A percentile compares a stretch with the other conserved stretches of the same genome.
These are phyloP conservation scores for Cercospora beticola DNA, from an alignment of 2,329 filamentous ascomycete species.

Conservation along the genomic window DNA sequence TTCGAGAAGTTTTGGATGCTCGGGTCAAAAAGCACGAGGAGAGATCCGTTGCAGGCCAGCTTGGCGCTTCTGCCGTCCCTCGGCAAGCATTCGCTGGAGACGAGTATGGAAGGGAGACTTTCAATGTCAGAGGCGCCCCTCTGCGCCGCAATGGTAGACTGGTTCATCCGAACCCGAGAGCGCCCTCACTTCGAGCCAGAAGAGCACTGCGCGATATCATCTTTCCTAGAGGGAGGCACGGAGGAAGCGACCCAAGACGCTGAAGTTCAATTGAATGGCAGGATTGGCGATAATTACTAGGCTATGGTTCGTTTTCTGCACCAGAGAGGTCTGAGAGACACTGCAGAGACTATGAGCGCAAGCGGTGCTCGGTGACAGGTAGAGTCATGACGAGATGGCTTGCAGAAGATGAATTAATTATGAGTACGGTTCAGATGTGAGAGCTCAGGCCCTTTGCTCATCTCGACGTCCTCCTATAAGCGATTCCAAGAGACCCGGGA, in stretches of 20 bases:
- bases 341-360: no score
- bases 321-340: no score
- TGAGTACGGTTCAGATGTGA: no score
- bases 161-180: background rate
- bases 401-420: no score
- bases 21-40: background rate
- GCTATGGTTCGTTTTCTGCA: no score
- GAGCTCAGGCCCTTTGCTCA: no score
- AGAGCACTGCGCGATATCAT: background rate
- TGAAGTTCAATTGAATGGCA: background rate
- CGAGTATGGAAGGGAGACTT: background rate
- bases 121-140: background rate
- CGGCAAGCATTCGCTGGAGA: background rate
- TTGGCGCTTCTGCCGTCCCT: background rate
- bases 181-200: background rate
- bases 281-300: background rate
- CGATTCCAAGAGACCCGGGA: no score
- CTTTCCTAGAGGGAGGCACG: background rate
- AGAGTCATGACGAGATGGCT: no score
- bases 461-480: no score
- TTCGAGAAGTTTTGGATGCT: background rate
- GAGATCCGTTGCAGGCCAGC: background rate
- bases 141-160: background rate
- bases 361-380: no score
- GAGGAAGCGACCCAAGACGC: background rate